Evolutionary conservation across 2,329 filamentous ascomycete species (phyloP), one percentile per base, ranked within the genome.

Genomic region (Ophiosphaerella narmari): DNA sequence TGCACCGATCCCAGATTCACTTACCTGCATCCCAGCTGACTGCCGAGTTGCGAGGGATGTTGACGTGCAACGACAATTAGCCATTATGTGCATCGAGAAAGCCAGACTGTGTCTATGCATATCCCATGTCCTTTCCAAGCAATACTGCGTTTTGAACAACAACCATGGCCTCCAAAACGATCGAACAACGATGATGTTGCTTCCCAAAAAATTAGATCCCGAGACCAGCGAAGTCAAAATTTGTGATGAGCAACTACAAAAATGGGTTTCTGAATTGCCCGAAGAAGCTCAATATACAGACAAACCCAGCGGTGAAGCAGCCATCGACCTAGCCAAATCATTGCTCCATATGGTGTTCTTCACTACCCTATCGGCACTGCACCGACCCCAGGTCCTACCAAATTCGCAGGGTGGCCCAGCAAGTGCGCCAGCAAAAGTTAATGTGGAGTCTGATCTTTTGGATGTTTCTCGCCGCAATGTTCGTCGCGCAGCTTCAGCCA

Each of bases 261-360:
- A 84, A 37, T 97, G 93, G 93, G 80, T 87, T 51, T 79, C 85
- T 40, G 82, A 85, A 33, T 81, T 96, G 31, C 88, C 90, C 0
- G 74, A 82, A 16, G 85, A 86, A 59, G 91, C 90, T 57, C 83
- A 85, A 56, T 92, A 94, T 60, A 67, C 79, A 48, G 86, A 86
- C 52, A 72, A 84, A 42, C 79, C 83, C 44, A 80, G 75, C 13
- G 78, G 85, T 14, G 86, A 86, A 24, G 55, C 59, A 38, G 31
- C 84, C 4, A 84, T 87, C 41, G 79, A 83, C 55, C 75, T 96
- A 2, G 91, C 96, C 69, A 84, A 90, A 40, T 90, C 89, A n/a
- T 80, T 97, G 16, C 78, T 97, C 32, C 91, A 96, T 72, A 95
- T 97, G 88, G 86, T 96, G 2, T 96, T 95, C 74, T 89, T 91